phyloP scores from a whole-genome alignment of 148 eudicot species.

The Persicaria tinctoria region DNA sequence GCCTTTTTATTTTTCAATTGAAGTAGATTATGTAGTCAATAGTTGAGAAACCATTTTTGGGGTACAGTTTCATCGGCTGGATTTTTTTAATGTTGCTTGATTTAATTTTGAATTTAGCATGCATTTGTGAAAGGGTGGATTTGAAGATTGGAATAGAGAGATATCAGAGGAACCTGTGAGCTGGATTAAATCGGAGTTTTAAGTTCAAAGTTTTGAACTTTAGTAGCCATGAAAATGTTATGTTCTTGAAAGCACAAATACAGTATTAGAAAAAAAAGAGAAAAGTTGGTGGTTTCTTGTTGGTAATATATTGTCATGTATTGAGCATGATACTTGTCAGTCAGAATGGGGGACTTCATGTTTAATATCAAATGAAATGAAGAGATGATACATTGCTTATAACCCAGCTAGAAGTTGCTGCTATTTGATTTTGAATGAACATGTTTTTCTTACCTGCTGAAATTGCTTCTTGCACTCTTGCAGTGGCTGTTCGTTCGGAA shows the following conservation, averaged over 20 bases:
- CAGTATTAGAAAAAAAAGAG: background rate
- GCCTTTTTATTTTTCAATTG: background rate
- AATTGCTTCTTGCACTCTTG: conserved; percentile 35
- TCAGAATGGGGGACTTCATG: background rate
- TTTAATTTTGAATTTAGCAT: background rate
- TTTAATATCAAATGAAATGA: background rate
- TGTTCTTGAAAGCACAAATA: background rate
- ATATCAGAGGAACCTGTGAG: background rate
- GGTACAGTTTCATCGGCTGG: background rate
- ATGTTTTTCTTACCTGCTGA: conserved; percentile 13
- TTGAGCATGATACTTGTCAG: conserved; percentile 6
- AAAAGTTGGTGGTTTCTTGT: background rate
- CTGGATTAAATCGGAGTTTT: background rate
- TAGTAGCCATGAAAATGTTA: background rate
- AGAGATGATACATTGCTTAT: background rate
- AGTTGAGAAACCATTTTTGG: background rate
- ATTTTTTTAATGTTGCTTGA: background rate
- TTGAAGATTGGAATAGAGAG: background rate
- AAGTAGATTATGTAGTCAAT: background rate
- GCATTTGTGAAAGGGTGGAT: background rate
- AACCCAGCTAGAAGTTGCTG: background rate
- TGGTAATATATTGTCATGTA: background rate
- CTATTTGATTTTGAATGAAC: background rate
- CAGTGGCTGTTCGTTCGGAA: conserved; percentile 88
- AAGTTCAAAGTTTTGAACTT: background rate